Evolutionary conservation across 2,329 filamentous ascomycete genomes (phyloP).

Genomic region (Scytalidium sp.): DNA sequence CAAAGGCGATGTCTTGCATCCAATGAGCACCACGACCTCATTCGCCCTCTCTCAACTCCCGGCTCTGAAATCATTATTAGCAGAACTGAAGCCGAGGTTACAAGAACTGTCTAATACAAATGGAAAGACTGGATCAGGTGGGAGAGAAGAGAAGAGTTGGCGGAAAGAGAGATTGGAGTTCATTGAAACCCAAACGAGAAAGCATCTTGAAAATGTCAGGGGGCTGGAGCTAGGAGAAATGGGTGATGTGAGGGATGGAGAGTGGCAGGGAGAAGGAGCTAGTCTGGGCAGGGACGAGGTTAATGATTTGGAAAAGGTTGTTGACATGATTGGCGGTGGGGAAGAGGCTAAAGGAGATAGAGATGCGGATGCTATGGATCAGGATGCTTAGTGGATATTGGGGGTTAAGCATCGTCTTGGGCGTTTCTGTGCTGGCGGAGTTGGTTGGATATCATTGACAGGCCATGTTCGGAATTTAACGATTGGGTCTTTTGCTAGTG

Average conservation of each 20-base stretch:
- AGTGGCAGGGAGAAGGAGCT: constrained; percentile 57
- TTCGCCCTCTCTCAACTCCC: constrained; percentile 85
- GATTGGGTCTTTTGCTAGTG: too few relatives aligned
- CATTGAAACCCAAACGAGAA: constrained; percentile 74
- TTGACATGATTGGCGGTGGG: constrained; percentile 39
- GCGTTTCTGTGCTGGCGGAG: neutral
- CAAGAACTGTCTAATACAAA: constrained; percentile 37
- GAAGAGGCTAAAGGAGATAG: constrained; percentile 9
- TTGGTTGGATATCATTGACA: too few relatives aligned
- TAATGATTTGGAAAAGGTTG: constrained; percentile 52
- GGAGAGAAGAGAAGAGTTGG: constrained; percentile 50
- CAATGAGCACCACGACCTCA: constrained; percentile 67
- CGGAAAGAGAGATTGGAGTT: constrained; percentile 74
- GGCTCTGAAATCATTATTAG: constrained; percentile 68
- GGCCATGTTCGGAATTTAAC: too few relatives aligned
- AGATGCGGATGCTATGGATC: constrained; percentile 19
- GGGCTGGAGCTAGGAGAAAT: constrained; percentile 62
- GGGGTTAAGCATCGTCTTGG: neutral
- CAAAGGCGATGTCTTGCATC: constrained; percentile 47
- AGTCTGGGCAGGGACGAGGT: constrained; percentile 51
- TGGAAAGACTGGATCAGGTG: constrained; percentile 31
- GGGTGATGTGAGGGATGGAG: constrained; percentile 62
- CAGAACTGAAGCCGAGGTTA: constrained; percentile 65
- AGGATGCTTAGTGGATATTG: neutral
- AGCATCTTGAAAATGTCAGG: constrained; percentile 69